Percentiles rank a stretch among this genome's conserved stretches.
These are phyloP conservation scores for Alternaria gansuensis DNA, from an alignment of 2,329 filamentous ascomycete genomes.

Conservation along the genomic window DNA sequence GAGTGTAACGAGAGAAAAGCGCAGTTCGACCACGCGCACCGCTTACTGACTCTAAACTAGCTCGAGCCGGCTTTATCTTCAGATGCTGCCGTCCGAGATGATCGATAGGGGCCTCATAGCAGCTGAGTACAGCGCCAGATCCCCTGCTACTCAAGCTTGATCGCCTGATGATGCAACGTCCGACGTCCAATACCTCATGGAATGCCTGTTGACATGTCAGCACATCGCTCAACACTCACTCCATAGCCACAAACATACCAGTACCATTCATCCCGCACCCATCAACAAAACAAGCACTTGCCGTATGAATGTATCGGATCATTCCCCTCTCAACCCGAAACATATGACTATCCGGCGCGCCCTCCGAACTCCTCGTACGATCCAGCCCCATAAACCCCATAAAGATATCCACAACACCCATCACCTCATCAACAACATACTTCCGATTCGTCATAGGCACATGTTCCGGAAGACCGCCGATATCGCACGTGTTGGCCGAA, in stretches of 20 bases:
- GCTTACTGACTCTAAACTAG: not conserved
- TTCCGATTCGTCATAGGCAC: conserved; percentile 32
- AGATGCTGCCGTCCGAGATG: not conserved
- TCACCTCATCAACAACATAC: conserved; percentile 41
- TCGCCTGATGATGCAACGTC: not conserved
- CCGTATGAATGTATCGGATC: conserved; percentile 39
- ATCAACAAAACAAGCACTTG: conserved; percentile 34
- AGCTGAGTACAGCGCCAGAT: not conserved
- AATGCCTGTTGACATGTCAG: conserved; percentile 1
- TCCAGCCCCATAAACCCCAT: conserved; percentile 39
- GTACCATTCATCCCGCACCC: conserved; percentile 37
- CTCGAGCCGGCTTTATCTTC: not conserved
- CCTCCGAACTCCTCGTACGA: conserved; percentile 30
- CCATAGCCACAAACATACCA: not conserved
- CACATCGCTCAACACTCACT: not conserved
- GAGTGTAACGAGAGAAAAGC: not conserved
- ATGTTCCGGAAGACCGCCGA: conserved; percentile 21
- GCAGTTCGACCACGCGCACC: not conserved
- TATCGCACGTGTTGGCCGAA: conserved; percentile 23
- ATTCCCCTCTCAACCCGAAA: conserved; percentile 36
- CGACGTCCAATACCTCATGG: not conserved
- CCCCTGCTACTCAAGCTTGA: not conserved
- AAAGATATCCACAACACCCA: conserved; percentile 37
- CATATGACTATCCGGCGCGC: conserved; percentile 39
- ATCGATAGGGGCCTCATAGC: not conserved